Percentiles rank a stretch among this genome's conserved stretches.
phyloP scores from a whole-genome alignment of 441 rosid species.

The Populus hybrid region DNA sequence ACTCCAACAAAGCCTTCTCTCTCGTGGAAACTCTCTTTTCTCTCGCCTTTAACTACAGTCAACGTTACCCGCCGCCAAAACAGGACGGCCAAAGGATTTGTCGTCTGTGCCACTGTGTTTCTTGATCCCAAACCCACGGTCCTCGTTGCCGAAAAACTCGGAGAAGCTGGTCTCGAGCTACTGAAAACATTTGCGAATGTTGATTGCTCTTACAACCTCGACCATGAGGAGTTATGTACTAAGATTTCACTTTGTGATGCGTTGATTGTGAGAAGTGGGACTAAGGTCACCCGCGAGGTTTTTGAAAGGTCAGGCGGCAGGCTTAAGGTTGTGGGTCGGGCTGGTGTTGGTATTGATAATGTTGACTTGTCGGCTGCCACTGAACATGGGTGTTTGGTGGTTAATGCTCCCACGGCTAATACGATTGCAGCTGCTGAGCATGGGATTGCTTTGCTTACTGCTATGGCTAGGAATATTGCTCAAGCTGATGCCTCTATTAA shows the following conservation, averaged over 20 bases:
- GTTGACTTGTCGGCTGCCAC: conserved; percentile 95
- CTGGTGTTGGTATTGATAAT: conserved; percentile 93
- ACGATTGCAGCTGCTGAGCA: conserved; percentile 97
- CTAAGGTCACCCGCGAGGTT: conserved; percentile 81
- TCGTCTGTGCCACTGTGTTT: conserved; percentile 28
- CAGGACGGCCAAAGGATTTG: conserved; percentile 17
- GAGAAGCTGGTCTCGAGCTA: conserved; percentile 71
- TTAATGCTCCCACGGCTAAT: conserved; percentile 94
- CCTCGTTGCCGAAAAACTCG: conserved; percentile 85
- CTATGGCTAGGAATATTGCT: conserved; percentile 88
- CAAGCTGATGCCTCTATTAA: conserved; percentile 88
- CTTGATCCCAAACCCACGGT: conserved; percentile 59
- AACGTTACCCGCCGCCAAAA: conserved; percentile 18
- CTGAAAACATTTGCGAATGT: conserved; percentile 54
- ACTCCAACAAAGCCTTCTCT: conserved; percentile 13
- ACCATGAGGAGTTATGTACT: conserved; percentile 64
- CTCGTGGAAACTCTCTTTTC: conserved; percentile 23
- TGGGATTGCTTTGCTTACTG: conserved; percentile 79
- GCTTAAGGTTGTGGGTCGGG: conserved; percentile 89
- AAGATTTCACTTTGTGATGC: conserved; percentile 85
- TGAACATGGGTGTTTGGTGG: conserved; percentile 85
- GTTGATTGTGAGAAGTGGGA: conserved; percentile 83
- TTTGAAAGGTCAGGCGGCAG: conserved; percentile 73
- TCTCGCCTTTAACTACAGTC: conserved; percentile 16
- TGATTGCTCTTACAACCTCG: conserved; percentile 75